Evolutionary conservation across 768 basidiomycete genomes (phyloP), one percentile per base, ranked within the genome.

Genomic region (Naganishia vishniacii): DNA sequence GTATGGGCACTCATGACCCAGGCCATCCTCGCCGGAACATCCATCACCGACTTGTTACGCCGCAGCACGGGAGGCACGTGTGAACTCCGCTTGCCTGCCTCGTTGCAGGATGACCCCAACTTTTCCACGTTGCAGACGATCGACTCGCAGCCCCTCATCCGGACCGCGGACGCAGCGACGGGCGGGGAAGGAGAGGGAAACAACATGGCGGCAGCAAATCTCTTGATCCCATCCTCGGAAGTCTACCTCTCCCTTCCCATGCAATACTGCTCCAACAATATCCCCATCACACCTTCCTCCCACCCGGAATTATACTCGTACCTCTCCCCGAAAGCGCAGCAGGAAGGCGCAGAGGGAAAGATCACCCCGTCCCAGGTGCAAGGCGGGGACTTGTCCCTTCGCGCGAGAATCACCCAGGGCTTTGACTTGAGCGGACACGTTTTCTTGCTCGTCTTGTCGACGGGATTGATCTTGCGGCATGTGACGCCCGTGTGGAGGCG

Each of bases 401-500:
- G 69, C 13, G 89, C 91, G 9, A 79, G 87, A 29, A 78, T 94
- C 67, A 82, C 84, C 59, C 83, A 81, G 44, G 94, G 94, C 0
- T 91, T 95, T 74, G 94, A 98, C 71, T 84, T 97, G 15, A 93
- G 91, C 0, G 94, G 94, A 7, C 94, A 97, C 73, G 81, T 91
- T 31, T 97, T 95, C 80, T 82, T 98, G 66, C 82, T 97, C 67
- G 87, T 87, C 2, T 83, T 94, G 80, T 81, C 86, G 15, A 79
- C 82, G 15, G 80, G 94, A 26, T 88, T 95, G 75, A 82, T 97
- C 44, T 81, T 84, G 9, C 85, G 90, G 72, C 88, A 91, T 75
- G 75, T 93, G 32, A 78, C 81, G 18, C 80, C 82, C n/a, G 59
- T 60, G 28, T n/a, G 48, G 37, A 60, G 48, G 47, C 32, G 49